A percentile compares a stretch with the other conserved stretches of the same genome.
Evolutionary conservation across 495 filamentous ascomycete genomes (phyloP).

Genomic region (Podospora conica): DNA sequence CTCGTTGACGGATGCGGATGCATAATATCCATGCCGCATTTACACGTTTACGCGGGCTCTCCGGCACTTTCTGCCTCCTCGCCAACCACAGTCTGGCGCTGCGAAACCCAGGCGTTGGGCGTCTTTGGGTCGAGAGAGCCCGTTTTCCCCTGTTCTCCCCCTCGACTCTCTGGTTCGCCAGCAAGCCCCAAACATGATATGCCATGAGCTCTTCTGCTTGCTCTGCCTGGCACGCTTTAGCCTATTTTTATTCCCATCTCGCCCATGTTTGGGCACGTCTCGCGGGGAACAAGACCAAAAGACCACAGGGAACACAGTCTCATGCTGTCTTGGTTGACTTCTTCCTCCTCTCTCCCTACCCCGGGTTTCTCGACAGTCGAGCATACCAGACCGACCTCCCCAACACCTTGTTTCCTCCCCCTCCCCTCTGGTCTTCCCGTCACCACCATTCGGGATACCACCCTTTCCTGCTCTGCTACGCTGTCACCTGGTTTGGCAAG

Average conservation of each 20-base stretch:
- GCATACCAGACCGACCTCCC: no score
- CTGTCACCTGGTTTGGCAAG: constrained; percentile 2
- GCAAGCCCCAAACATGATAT: not conserved
- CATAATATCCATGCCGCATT: constrained; percentile 17
- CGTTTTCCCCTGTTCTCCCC: not conserved
- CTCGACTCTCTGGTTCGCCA: not conserved
- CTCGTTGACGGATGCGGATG: not conserved
- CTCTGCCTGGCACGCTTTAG: constrained; percentile 7
- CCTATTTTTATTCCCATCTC: constrained; percentile 11
- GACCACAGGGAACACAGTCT: not conserved
- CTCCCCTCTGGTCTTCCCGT: not conserved
- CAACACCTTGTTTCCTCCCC: not conserved
- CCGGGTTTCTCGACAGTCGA: not conserved
- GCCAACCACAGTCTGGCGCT: not conserved
- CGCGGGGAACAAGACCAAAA: not conserved
- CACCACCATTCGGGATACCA: not conserved
- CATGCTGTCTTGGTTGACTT: not conserved
- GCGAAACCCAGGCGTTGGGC: not conserved
- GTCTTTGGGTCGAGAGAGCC: not conserved
- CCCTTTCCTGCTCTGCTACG: not conserved
- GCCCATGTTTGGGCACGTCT: constrained; percentile 1
- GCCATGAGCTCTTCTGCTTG: constrained; percentile 6
- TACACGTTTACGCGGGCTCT: constrained; percentile 20
- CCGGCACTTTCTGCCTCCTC: constrained; percentile 12
- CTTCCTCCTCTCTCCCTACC: no score